Evolutionary conservation across 2,329 filamentous ascomycete genomes (phyloP).

Genomic region (Stachybotrys chartarum): DNA sequence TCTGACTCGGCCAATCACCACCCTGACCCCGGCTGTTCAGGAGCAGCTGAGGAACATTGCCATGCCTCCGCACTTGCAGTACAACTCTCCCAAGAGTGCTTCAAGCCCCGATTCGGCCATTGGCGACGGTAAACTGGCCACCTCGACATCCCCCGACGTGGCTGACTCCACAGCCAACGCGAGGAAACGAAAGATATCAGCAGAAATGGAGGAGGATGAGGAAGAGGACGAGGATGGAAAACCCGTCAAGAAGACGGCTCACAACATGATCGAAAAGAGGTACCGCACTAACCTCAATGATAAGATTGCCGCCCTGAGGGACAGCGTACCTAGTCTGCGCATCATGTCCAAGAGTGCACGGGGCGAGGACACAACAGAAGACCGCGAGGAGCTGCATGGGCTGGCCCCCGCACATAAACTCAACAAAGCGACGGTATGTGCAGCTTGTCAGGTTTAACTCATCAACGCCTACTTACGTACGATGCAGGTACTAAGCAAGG

Average conservation of each 20-base stretch:
- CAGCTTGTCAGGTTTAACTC: not conserved
- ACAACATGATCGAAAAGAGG: constrained; percentile 97
- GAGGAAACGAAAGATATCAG: constrained; percentile 65
- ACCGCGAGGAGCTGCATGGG: constrained; percentile 68
- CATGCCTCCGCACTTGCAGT: constrained; percentile 57
- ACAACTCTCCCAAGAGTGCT: constrained; percentile 50
- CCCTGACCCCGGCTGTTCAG: constrained; percentile 50
- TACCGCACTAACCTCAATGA: constrained; percentile 96
- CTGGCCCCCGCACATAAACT: constrained; percentile 85
- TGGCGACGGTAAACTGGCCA: constrained; percentile 38
- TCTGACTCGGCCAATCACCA: constrained; percentile 19
- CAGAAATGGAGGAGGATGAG: constrained; percentile 37
- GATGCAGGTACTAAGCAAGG: constrained; percentile 73
- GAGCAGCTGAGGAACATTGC: constrained; percentile 56
- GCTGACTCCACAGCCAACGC: constrained; percentile 35
- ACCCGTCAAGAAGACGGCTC: constrained; percentile 77
- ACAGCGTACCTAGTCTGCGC: constrained; percentile 84
- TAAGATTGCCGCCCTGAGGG: constrained; percentile 86
- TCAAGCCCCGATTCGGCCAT: constrained; percentile 50
- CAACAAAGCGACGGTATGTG: constrained; percentile 82
- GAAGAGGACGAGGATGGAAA: constrained; percentile 53
- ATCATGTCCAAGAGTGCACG: constrained; percentile 69
- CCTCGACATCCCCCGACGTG: constrained; percentile 54
- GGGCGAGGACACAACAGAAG: constrained; percentile 63
- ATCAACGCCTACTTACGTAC: not conserved